Base-by-base conservation (phyloP, 495 filamentous ascomycete species). In the Cercophora samala region DNA sequence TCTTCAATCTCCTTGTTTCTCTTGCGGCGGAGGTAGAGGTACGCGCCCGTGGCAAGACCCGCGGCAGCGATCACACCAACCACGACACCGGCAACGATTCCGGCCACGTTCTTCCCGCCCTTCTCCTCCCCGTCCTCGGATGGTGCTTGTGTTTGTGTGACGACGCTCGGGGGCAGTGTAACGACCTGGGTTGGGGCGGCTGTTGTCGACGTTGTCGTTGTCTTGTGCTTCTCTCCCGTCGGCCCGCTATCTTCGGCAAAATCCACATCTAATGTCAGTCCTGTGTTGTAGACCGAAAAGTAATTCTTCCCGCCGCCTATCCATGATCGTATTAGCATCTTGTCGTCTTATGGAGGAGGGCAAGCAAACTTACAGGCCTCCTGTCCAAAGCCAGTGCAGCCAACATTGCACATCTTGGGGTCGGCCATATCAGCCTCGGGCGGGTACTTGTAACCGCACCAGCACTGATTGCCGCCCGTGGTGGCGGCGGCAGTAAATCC, bases 41-140 rank as follows among this genome's bases (percentile, higher is more conserved):
- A 91, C 5, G 80, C 80, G 58, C 88, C 93, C 51, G 86, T 90
- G 19, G 85, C 79, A 63, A 91, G 81, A 6, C 84, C 88, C 69
- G 79, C 83, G 5, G 93, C 64, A 13, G 81, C 91, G 23, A 97
- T 82, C 5, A 97, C 85, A 67, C 90, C 92, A 32, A 96, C 89
- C 6, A 98, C 93, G 4, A 92, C 91, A 65, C 94, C 95, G 25
- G 87, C 94, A 26, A 91, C 94, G 66, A 97, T 93, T 24, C 89
- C 91, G 25, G 88, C 91, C 53, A 76, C 75, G 54, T 78, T 82
- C 21, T 72, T 64, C 21, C 72, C 62, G 18, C 68, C 65, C 26
- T 83, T 90, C 68, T 86, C 89, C 24, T 66, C 58, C 25, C 64
- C 60, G 60, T 55, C 29, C 23, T 29, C 13, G 17, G 26, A 32